Base-by-base conservation (phyloP, 768 basidiomycete species). In the Termitomyces sp. region DNA sequence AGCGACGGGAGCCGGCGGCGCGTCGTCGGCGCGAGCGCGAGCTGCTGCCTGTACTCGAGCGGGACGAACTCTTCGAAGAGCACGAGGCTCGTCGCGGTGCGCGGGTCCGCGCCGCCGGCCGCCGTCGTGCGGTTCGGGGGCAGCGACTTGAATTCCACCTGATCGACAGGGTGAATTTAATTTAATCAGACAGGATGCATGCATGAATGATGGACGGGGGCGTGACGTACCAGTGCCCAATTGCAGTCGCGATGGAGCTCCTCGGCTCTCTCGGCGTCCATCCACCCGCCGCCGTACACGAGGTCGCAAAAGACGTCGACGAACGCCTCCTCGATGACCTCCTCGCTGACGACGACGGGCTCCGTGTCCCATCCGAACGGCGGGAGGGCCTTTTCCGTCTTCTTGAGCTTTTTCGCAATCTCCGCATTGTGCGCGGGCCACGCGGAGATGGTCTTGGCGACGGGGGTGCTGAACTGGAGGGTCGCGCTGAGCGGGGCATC, bases 1-100 rank as follows among this genome's bases (percentile, higher is more conserved):
- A 88, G 72, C 16, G 86, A 85, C 3, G 86, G 86, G n/a, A 91
- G 71, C 8, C 85, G 83, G n/a, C 81, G 77, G 16, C 85, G 79
- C 18, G 71, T 74, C 8, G 74, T 75, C 0, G 78, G 74, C 3
- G 81, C 75, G 16, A 1, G 5, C 6, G 84, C 83, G 6, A 95
- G 79, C 62, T 91, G 86, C 46, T 90, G 85, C 4, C 90, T 79
- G 65, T 93, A 94, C 68, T 94, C 94, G 39, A 83, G 73, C 0
- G 95, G 96, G 3, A 99, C 93, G 55, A 92, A 90, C 70, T 98
- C 97, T 72, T 99, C 94, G 62, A 93, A 95, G 6, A 98, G 73
- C 53, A 97, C 81, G 49, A 92, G 81, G 0, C 85, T 81, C 0
- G 83, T 77, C 0, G 85, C 75, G 1, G 82, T 87, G n/a, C 94